A percentile compares a stretch with the other conserved stretches of the same genome.
phyloP scores from a whole-genome alignment of 345 rosid species.

The Schrenkiella parvula region DNA sequence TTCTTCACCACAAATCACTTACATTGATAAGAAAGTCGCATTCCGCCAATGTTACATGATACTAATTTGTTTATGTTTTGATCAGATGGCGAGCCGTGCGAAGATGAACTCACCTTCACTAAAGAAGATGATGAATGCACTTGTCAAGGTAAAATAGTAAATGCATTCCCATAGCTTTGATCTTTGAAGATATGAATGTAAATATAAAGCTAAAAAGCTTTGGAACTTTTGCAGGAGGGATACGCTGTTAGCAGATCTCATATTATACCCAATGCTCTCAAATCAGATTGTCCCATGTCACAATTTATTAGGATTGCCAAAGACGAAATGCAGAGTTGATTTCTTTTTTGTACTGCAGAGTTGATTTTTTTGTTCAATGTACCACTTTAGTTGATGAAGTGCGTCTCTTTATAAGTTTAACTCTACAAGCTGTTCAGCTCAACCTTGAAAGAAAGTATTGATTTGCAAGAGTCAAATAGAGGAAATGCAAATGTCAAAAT shows the following conservation, averaged over 20 bases:
- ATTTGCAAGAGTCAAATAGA: not conserved
- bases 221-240: constrained; percentile 56
- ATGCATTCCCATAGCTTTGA: not conserved
- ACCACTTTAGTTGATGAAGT: too few species aligned
- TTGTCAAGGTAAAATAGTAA: constrained; percentile 41
- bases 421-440: too few species aligned
- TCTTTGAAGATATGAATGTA: not conserved
- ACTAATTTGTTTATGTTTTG: not conserved
- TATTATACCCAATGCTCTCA: constrained; percentile 61
- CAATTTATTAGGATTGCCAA: constrained; percentile 53
- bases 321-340: constrained; percentile 9
- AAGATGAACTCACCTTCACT: constrained; percentile 73
- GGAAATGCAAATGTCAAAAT: not conserved
- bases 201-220: not conserved
- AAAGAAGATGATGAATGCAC: constrained; percentile 48
- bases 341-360: not conserved
- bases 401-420: not conserved
- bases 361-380: not conserved
- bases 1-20: not conserved
- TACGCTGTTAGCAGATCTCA: constrained; percentile 75
- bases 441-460: too few species aligned
- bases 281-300: constrained; percentile 70
- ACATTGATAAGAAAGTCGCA: not conserved
- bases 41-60: not conserved
- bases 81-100: constrained; percentile 76